Base-by-base conservation (phyloP, 2,329 filamentous ascomycete genomes). In the Lachnellula hyalina region DNA sequence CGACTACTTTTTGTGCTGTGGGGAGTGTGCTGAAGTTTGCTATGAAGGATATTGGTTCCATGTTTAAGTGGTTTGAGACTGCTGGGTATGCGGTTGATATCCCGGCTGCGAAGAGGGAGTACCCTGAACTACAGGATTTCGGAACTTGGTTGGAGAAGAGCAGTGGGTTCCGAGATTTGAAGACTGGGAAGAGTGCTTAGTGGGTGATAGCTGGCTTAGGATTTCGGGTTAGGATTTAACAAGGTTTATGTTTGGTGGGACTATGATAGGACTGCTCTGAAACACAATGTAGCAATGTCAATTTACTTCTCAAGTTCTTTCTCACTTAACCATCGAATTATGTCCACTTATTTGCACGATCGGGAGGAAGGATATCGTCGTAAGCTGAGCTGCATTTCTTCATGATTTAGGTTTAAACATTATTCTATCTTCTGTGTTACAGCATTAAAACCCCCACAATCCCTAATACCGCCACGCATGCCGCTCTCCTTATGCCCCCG, bases 121-220 rank as follows among this genome's bases (percentile, higher is more conserved):
- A 78, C 62, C 72, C 73, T 4, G 68, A 68, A 48, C 48, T 80
- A 59, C 70, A 71, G 62, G 70, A 73, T 54, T 76, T 79, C 60
- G 69, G 71, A 56, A 70, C 67, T 8, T 80, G 77, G 75, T 53
- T 80, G 59, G 65, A 66, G 63, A 70, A 72, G 65, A 71, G 73
- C 55, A 65, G 64, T 55, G 50, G 44, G 4, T 65, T 65, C 53
- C 42, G 42, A 17, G 19, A 45, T 19, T 19, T 25, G 19, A 49
- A 49, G 47, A 12, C 3, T n/a, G 28, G 56, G 46, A 58, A 47
- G 54, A 45, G 19, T 15, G 42, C 19, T 25, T 45, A 9, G 5
- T 12, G 6, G n/a, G 6, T 14, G 7, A 14, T 5, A 15, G 14
- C 14, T 38, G 35, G 5, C 5, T 15, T 40, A 15, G 36, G 4